A percentile compares a stretch with the other conserved stretches of the same genome.
These are phyloP conservation scores for Tolypocladium cylindrosporum DNA, from an alignment of 2,329 filamentous ascomycete species.

Conservation along the genomic window DNA sequence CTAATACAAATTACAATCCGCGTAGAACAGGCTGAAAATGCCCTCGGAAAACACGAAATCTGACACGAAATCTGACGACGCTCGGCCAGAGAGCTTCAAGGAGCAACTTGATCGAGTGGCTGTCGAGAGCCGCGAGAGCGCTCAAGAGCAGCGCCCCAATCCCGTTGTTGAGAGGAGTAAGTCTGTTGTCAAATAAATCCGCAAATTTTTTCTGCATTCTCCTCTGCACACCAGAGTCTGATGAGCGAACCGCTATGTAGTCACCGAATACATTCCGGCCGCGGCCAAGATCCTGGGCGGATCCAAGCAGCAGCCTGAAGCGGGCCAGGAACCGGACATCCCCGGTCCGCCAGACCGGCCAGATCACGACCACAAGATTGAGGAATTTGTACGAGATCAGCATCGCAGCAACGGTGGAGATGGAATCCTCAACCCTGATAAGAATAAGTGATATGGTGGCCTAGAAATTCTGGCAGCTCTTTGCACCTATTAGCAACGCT, in stretches of 20 bases:
- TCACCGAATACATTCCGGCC: slow-evolving; percentile 33
- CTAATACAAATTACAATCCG: neutral
- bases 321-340: slow-evolving; percentile 9
- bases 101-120: slow-evolving; percentile 33
- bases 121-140: slow-evolving; percentile 17
- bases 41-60: neutral
- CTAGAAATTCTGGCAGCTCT: neutral
- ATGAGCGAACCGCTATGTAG: slow-evolving; percentile 11
- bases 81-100: slow-evolving; percentile 26
- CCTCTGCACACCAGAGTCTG: too few species aligned
- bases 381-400: slow-evolving; percentile 43
- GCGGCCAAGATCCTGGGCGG: slow-evolving; percentile 30
- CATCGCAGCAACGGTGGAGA: slow-evolving; percentile 30
- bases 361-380: slow-evolving; percentile 36
- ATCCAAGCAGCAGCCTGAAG: slow-evolving; percentile 15
- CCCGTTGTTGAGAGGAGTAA: slow-evolving; percentile 34
- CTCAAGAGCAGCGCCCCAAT: slow-evolving; percentile 17
- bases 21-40: slow-evolving; percentile 1
- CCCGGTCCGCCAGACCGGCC: slow-evolving; percentile 32
- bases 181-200: neutral
- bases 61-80: neutral
- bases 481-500: neutral
- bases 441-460: neutral
- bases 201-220: too few species aligned
- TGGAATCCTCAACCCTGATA: neutral